These are phyloP conservation scores for Coniosporium apollinis DNA, from an alignment of 495 filamentous ascomycete species.

Conservation along the genomic window DNA sequence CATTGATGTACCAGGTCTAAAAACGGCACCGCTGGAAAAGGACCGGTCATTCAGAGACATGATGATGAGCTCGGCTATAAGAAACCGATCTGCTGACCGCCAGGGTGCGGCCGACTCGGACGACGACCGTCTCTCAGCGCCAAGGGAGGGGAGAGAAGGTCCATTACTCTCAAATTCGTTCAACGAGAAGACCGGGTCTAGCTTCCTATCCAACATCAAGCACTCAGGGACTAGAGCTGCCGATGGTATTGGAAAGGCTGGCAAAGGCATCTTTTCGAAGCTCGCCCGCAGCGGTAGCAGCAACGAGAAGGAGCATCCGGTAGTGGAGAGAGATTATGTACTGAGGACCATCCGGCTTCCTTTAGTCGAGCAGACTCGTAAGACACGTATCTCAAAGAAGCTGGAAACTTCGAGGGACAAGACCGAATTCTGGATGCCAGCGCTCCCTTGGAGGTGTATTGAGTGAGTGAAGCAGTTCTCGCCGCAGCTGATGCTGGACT, in stretches of 20 bases:
- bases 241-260: slow-evolving; percentile 50
- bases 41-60: slow-evolving; percentile 48
- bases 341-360: slow-evolving; percentile 64
- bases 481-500: background rate
- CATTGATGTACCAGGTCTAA: slow-evolving; percentile 29
- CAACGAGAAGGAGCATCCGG: slow-evolving; percentile 42
- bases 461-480: slow-evolving; percentile 34
- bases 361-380: slow-evolving; percentile 67
- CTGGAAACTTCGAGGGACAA: slow-evolving; percentile 74
- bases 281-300: slow-evolving; percentile 53
- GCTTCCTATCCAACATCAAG: slow-evolving; percentile 57
- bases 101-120: slow-evolving; percentile 17
- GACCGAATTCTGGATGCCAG: slow-evolving; percentile 95
- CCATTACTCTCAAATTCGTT: slow-evolving; percentile 36
- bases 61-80: slow-evolving; percentile 44
- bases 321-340: slow-evolving; percentile 61
- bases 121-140: slow-evolving; percentile 21
- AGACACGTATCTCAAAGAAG: slow-evolving; percentile 70
- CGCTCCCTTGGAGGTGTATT: slow-evolving; percentile 78
- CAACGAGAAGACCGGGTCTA: slow-evolving; percentile 46
- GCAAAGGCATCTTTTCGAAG: slow-evolving; percentile 63
- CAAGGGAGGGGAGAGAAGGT: slow-evolving; percentile 34
- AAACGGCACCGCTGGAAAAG: slow-evolving; percentile 43
- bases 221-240: slow-evolving; percentile 55
- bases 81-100: slow-evolving; percentile 50